Conservation (phyloP, 2,329 filamentous ascomycete species). For the Leptographium wingfieldii region DNA sequence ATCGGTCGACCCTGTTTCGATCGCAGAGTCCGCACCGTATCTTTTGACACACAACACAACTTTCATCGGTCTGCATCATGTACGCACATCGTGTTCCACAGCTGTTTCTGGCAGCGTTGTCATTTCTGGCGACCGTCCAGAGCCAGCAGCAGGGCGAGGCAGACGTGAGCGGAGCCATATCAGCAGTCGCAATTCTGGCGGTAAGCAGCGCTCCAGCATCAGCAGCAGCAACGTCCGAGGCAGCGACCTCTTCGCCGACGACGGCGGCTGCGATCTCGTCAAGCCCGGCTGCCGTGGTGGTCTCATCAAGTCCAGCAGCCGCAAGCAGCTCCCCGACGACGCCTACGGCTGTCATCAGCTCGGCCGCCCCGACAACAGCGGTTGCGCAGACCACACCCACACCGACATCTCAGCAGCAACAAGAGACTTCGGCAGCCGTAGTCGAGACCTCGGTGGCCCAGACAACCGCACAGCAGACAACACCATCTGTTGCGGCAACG, state of each 20-base stretch:
- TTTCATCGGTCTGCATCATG: slow-evolving; percentile 24
- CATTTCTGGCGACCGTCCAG: slow-evolving; percentile 32
- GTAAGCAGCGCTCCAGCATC: neutral
- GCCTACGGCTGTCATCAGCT: slow-evolving; percentile 6
- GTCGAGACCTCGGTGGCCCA: neutral
- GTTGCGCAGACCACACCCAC: neutral
- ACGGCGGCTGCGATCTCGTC: neutral
- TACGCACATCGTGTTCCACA: slow-evolving; percentile 31
- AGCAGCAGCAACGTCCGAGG: neutral
- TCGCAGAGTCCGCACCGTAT: too few species aligned
- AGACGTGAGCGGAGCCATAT: slow-evolving; percentile 1
- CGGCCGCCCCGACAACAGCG: neutral
- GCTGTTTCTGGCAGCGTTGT: slow-evolving; percentile 36
- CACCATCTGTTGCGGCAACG: slow-evolving; percentile 7
- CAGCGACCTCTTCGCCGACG: neutral
- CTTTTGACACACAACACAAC: too few species aligned
- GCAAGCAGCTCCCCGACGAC: slow-evolving; percentile 1
- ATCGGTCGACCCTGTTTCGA: neutral
- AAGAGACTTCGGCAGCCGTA: slow-evolving; percentile 10
- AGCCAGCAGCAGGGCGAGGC: slow-evolving; percentile 22
- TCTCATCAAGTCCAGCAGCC: slow-evolving; percentile 2
- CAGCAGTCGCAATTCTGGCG: neutral
- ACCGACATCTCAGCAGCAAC: slow-evolving; percentile 2
- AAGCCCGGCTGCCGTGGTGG: neutral
- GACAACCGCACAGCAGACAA: neutral